A percentile compares a stretch with the other conserved stretches of the same genome.
Conservation (phyloP, 352 stramenopile genomes). For the Phytopythium aichiense region DNA sequence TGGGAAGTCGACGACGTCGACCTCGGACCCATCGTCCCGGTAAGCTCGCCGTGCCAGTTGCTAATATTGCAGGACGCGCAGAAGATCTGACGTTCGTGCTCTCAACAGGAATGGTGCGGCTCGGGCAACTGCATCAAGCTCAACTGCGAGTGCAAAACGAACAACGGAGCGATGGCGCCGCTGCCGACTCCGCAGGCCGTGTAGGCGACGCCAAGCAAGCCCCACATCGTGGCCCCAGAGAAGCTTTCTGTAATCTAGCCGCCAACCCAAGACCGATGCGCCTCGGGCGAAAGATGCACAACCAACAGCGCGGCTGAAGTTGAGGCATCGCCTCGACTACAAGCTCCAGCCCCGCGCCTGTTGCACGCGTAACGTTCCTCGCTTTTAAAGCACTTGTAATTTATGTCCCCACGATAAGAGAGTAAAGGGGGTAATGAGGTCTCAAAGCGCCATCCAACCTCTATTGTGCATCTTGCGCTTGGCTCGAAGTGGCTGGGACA, state of each 20-base stretch:
- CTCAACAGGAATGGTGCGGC: conserved; percentile 11
- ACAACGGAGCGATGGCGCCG: not conserved
- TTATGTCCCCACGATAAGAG: too few relatives aligned
- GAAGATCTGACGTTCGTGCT: not conserved
- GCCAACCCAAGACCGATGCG: not conserved
- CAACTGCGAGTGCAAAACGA: conserved; percentile 1
- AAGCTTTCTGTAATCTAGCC: not conserved
- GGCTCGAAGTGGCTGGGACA: too few relatives aligned
- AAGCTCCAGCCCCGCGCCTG: too few relatives aligned
- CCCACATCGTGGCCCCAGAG: too few relatives aligned
- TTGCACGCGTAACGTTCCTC: too few relatives aligned
- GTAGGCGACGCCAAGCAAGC: not conserved
- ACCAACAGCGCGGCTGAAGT: too few relatives aligned
- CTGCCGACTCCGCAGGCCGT: conserved; percentile 1
- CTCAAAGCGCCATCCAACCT: too few relatives aligned
- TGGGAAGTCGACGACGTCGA: conserved; percentile 31
- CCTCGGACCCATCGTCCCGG: conserved; percentile 28
- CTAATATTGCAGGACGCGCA: not conserved
- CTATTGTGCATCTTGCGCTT: too few relatives aligned
- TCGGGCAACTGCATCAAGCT: conserved; percentile 8
- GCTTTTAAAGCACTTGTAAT: too few relatives aligned
- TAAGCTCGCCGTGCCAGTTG: not conserved
- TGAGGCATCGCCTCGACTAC: too few relatives aligned
- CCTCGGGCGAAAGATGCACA: conserved; percentile 3
- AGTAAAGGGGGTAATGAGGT: too few relatives aligned